A percentile compares a stretch with the other conserved stretches of the same genome.
Evolutionary conservation across 1,284 basidiomycete genomes (phyloP).

Genomic region (Irpex sp.): DNA sequence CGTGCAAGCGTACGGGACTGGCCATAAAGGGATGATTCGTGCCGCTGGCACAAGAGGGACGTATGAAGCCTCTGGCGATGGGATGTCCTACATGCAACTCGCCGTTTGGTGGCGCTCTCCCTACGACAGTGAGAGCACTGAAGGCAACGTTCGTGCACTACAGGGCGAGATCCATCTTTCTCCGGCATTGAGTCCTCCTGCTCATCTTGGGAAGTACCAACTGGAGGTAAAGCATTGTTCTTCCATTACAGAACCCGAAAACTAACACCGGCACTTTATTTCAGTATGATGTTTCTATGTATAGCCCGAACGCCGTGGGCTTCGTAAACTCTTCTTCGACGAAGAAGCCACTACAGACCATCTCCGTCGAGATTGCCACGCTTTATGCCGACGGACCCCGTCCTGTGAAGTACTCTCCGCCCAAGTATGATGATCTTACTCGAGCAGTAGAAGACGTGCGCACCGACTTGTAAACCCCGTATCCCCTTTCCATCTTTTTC

Average conservation of each 20-base stretch:
- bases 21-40: conserved; percentile 4
- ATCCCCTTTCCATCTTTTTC: no score
- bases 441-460: neutral
- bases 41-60: neutral
- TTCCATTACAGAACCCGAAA: neutral
- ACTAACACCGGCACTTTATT: neutral
- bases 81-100: conserved; percentile 5
- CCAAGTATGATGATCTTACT: conserved; percentile 7
- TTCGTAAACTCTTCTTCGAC: neutral
- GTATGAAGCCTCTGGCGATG: neutral
- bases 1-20: conserved; percentile 3
- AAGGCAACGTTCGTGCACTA: conserved; percentile 12
- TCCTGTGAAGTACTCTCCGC: conserved; percentile 11
- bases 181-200: conserved; percentile 17
- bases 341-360: conserved; percentile 1
- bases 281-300: conserved; percentile 13
- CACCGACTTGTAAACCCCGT: neutral
- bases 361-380: conserved; percentile 14
- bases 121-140: conserved; percentile 2
- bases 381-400: conserved; percentile 10
- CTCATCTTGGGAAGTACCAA: conserved; percentile 19
- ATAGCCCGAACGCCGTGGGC: conserved; percentile 5
- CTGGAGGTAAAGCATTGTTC: conserved; percentile 14
- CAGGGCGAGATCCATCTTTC: conserved; percentile 25
- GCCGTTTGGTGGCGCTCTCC: conserved; percentile 13